Evolutionary conservation across 2,329 filamentous ascomycete genomes (phyloP).

Genomic region (Cordyceps militaris): DNA sequence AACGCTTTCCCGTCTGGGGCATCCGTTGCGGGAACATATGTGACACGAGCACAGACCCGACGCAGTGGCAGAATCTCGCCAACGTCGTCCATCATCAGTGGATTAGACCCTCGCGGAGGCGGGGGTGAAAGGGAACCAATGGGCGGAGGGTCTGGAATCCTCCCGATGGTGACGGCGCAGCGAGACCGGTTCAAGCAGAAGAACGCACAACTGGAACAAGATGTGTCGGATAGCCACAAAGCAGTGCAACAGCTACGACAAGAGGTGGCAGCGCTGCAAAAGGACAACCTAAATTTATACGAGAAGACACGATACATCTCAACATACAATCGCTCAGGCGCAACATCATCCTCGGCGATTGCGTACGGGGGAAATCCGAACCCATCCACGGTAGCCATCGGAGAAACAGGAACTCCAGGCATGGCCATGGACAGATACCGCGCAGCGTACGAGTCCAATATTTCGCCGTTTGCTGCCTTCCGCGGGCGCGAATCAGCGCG

Average conservation of each 20-base stretch:
- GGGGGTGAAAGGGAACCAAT: slow-evolving; percentile 52
- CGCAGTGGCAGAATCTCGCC: slow-evolving; percentile 70
- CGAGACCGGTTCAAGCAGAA: slow-evolving; percentile 97
- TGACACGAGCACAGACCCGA: slow-evolving; percentile 54
- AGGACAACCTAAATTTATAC: slow-evolving; percentile 92
- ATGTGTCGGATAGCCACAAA: slow-evolving; percentile 76
- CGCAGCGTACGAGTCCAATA: slow-evolving; percentile 87
- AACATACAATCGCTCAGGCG: slow-evolving; percentile 72
- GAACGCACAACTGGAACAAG: slow-evolving; percentile 82
- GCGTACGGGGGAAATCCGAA: slow-evolving; percentile 68
- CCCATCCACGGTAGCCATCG: slow-evolving; percentile 59
- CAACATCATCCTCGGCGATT: slow-evolving; percentile 53
- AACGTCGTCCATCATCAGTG: slow-evolving; percentile 96
- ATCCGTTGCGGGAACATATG: slow-evolving; percentile 88
- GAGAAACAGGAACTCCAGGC: slow-evolving; percentile 50
- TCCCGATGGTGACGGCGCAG: slow-evolving; percentile 97
- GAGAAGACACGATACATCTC: slow-evolving; percentile 97
- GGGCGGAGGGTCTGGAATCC: slow-evolving; percentile 74
- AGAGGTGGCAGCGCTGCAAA: slow-evolving; percentile 86
- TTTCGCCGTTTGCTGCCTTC: slow-evolving; percentile 94
- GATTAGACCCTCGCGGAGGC: slow-evolving; percentile 65
- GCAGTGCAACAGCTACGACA: slow-evolving; percentile 80
- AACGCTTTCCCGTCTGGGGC: slow-evolving; percentile 83
- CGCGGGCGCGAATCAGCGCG: slow-evolving; percentile 85
- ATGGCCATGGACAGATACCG: slow-evolving; percentile 77